Conservation (phyloP, 2,329 filamentous ascomycete species). For the Ustulina deusta region DNA sequence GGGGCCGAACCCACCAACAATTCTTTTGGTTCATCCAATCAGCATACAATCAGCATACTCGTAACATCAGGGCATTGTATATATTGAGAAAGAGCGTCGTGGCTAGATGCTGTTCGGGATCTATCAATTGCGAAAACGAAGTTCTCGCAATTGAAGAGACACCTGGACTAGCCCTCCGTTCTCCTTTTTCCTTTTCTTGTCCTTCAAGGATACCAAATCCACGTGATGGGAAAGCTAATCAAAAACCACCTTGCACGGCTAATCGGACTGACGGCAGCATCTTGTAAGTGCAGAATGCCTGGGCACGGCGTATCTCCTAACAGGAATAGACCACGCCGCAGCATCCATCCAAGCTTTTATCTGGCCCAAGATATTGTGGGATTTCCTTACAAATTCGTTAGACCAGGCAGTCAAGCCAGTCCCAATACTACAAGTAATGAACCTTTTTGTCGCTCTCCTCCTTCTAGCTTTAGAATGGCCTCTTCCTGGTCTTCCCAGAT, state of each 20-base stretch:
- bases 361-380: slow-evolving; percentile 2
- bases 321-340: not conserved
- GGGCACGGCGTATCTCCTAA: not conserved
- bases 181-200: slow-evolving; percentile 4
- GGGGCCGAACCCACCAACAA: not conserved
- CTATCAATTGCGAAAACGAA: slow-evolving; percentile 10
- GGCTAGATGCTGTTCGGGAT: slow-evolving; percentile 1
- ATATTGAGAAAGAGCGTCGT: slow-evolving; percentile 4
- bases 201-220: slow-evolving; percentile 6
- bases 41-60: not conserved
- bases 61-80: slow-evolving; percentile 4
- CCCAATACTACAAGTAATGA: slow-evolving; percentile 3
- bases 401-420: not conserved
- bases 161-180: not conserved
- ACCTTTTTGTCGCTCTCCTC: slow-evolving; percentile 2
- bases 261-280: slow-evolving; percentile 4
- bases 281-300: not conserved
- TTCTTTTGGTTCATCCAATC: not conserved
- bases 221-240: not conserved
- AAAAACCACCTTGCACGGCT: not conserved
- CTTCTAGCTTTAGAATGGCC: slow-evolving; percentile 3
- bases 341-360: slow-evolving; percentile 8
- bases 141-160: slow-evolving; percentile 4
- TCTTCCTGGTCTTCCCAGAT: not conserved
- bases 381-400: slow-evolving; percentile 6